Base-by-base conservation (phyloP, 495 filamentous ascomycete species). In the Xylaria scruposa region DNA sequence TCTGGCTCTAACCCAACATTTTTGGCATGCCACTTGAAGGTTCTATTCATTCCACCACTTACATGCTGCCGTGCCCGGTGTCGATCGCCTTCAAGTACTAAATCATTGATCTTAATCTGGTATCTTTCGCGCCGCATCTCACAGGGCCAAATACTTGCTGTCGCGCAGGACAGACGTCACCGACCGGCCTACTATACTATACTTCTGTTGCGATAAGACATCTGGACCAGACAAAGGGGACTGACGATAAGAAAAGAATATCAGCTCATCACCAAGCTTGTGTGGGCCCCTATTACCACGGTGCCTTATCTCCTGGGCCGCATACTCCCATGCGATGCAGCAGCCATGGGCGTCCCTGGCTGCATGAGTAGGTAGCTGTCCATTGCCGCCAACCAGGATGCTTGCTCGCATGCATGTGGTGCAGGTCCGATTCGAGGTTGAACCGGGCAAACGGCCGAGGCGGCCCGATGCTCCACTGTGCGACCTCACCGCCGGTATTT, bases 231-330 rank as follows among this genome's bases (percentile, higher is more conserved):
- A 31, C 3, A 31, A 3, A 21, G 4, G 44, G 1, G 26, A 13
- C 31, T 65, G 12, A 65, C 42, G 61, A 66, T 38, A 66, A 38
- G 15, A 38, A 38, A 38, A 15, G 33, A 38, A 51, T 8, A 53
- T 53, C 26, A 46, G 17, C 44, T 51, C 29, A 53, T 38, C 17
- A 36, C 36, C 29, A n/a, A 38, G 13, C 15, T 4, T 53, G 31
- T 29, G 36, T 38, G 42, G n/a, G 33, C 13, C 21, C 38, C 9
- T 60, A 38, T 38, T 19, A 38, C 38, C 38, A 42, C 10, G 38
- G 7, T 3, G 15, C 24, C 63, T 51, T 66, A 66, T 53, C 63
- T 66, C 63, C 38, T 42, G 19, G 42, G 40, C 44, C 61, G 66
- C 66, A 68, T 58, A n/a, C 26, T 58, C 24, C 24, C 53, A 47